A percentile compares a stretch with the other conserved stretches of the same genome.
These are phyloP conservation scores for Rhizodiscina lignyota DNA, from an alignment of 495 filamentous ascomycete genomes.

Conservation along the genomic window DNA sequence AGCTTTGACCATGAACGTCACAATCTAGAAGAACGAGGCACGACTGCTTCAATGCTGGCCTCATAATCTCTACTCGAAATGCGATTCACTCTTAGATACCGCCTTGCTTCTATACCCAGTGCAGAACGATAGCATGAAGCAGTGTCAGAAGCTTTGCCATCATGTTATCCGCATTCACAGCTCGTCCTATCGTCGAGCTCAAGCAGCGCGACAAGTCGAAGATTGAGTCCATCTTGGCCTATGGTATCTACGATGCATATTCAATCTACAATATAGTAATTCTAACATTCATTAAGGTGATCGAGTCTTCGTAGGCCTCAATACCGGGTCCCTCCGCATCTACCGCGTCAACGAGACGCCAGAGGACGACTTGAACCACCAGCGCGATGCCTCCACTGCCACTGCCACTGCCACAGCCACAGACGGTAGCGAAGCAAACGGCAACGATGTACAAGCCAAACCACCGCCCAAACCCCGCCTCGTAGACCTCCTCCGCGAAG, in stretches of 20 bases:
- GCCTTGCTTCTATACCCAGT: too few relatives aligned
- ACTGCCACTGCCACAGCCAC: constrained; percentile 2
- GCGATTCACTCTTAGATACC: too few relatives aligned
- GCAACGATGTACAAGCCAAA: constrained; percentile 20
- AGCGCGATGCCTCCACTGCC: not conserved
- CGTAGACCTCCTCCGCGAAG: constrained; percentile 75
- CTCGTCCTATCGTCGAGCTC: constrained; percentile 91
- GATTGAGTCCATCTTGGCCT: constrained; percentile 86
- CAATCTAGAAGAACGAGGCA: too few relatives aligned
- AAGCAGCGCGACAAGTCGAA: constrained; percentile 84
- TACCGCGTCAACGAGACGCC: constrained; percentile 69
- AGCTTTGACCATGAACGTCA: too few relatives aligned
- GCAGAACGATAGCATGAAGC: too few relatives aligned
- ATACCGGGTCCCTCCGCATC: constrained; percentile 73
- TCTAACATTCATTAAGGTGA: constrained; percentile 39
- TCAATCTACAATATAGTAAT: not conserved
- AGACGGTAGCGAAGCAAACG: constrained; percentile 13
- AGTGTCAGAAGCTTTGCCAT: constrained; percentile 1
- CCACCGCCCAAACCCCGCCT: constrained; percentile 32
- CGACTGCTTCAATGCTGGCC: too few relatives aligned
- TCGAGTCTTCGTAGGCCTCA: constrained; percentile 76
- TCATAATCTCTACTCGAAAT: too few relatives aligned
- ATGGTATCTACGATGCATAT: constrained; percentile 37
- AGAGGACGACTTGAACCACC: constrained; percentile 8
- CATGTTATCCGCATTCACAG: constrained; percentile 97